Evolutionary conservation across 352 stramenopile genomes (phyloP).

Genomic region (Paralagenidium karlingii): DNA sequence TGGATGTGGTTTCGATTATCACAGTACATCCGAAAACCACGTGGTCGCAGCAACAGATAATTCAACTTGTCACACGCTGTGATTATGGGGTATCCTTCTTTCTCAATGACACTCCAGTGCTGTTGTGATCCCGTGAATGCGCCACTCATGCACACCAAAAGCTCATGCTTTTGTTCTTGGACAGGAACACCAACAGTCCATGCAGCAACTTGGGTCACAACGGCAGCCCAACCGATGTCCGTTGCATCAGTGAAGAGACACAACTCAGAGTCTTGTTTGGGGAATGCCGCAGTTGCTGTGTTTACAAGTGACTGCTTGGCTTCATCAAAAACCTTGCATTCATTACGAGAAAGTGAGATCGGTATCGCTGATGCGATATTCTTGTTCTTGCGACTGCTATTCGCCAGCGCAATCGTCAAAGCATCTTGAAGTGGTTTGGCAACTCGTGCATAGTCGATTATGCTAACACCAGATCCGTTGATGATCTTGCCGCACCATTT

Average conservation of each 20-base stretch:
- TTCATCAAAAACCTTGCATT: conserved; percentile 2
- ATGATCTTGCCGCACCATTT: conserved; percentile 7
- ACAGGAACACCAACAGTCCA: not conserved
- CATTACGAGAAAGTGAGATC: not conserved
- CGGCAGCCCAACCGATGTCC: conserved; percentile 6
- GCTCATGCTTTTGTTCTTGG: conserved; percentile 5
- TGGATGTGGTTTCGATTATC: conserved; percentile 9
- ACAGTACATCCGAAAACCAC: conserved; percentile 10
- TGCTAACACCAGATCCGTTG: not conserved
- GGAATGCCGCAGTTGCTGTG: not conserved
- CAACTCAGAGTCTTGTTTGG: conserved; percentile 6
- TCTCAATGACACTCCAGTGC: conserved; percentile 11
- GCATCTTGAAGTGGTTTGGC: conserved; percentile 3
- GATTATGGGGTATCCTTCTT: conserved; percentile 12
- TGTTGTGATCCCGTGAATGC: conserved; percentile 6
- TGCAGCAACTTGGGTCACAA: conserved; percentile 8
- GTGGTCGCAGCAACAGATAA: conserved; percentile 7
- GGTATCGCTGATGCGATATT: not conserved
- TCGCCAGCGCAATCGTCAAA: conserved; percentile 1
- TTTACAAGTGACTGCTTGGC: conserved; percentile 1
- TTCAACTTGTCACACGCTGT: conserved; percentile 6
- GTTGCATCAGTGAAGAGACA: conserved; percentile 3
- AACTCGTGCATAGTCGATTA: not conserved
- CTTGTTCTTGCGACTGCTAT: not conserved
- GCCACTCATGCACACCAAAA: conserved; percentile 7